phyloP scores from a whole-genome alignment of 108 stramenopile genomes.

The Bacterosira constricta region DNA sequence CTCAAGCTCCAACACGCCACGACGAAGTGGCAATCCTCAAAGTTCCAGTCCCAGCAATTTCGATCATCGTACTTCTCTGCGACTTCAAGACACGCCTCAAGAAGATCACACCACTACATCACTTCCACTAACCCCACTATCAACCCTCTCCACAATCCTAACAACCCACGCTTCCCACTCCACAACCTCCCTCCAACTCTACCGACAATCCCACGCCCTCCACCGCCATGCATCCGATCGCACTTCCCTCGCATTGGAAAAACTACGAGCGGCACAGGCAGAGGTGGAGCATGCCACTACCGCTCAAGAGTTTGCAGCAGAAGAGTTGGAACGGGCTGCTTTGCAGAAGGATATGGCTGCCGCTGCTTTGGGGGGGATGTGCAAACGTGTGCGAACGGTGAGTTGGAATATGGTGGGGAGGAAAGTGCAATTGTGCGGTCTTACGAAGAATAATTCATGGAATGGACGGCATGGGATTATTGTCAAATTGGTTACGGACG shows the following conservation, averaged over 20 bases:
- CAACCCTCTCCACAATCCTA: conserved; percentile 11
- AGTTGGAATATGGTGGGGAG: background rate
- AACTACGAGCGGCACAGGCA: conserved; percentile 21
- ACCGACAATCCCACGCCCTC: conserved; percentile 17
- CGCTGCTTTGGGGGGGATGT: background rate
- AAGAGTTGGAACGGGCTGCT: conserved; percentile 1
- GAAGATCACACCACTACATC: background rate
- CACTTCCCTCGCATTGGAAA: conserved; percentile 11
- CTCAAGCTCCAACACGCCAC: conserved; percentile 16
- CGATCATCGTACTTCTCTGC: background rate
- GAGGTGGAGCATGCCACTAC: conserved; percentile 35
- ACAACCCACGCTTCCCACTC: background rate
- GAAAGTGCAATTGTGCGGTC: conserved; percentile 6
- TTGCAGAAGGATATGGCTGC: background rate
- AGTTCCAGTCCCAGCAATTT: conserved; percentile 9
- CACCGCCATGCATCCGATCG: conserved; percentile 16
- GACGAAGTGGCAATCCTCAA: conserved; percentile 36
- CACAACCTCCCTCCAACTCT: background rate
- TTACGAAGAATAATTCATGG: conserved; percentile 21
- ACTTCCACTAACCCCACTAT: conserved; percentile 3
- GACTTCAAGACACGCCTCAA: background rate
- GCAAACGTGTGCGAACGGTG: conserved; percentile 3
- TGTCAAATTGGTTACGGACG: conserved; percentile 29
- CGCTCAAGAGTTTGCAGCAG: conserved; percentile 10
- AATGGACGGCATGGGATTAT: conserved; percentile 35